Evolutionary conservation across 441 rosid species (phyloP).

Genomic region (Pelargonium citronellum): DNA sequence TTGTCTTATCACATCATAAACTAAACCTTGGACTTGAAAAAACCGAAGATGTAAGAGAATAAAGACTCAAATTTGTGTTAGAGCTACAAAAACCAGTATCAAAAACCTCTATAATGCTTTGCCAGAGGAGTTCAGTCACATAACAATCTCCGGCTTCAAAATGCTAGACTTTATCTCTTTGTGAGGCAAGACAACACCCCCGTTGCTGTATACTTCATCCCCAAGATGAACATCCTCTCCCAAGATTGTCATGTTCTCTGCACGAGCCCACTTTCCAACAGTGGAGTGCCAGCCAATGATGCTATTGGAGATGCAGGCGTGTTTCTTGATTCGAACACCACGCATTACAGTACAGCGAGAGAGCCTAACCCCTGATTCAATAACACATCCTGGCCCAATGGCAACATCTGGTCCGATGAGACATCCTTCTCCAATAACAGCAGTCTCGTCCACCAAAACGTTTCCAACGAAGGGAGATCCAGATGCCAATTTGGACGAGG

Average conservation of each 20-base stretch:
- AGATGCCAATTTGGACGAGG: slow-evolving; percentile 45
- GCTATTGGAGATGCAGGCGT: neutral
- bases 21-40: too few relatives aligned
- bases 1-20: too few relatives aligned
- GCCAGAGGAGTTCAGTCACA: neutral
- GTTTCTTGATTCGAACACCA: neutral
- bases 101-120: too few relatives aligned
- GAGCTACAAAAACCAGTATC: too few relatives aligned
- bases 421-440: neutral
- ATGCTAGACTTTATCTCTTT: slow-evolving; percentile 1
- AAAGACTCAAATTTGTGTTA: too few relatives aligned
- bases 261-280: neutral
- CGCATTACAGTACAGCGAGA: neutral
- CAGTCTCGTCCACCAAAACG: slow-evolving; percentile 6
- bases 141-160: slow-evolving; percentile 5
- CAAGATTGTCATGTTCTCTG: neutral
- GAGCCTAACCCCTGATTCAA: slow-evolving; percentile 1
- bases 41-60: too few relatives aligned
- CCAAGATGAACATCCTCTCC: slow-evolving; percentile 1
- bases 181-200: neutral
- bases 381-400: neutral
- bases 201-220: slow-evolving; percentile 1
- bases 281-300: slow-evolving; percentile 6
- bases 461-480: neutral
- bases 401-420: slow-evolving; percentile 1